Conservation (phyloP, 768 basidiomycete genomes). For the Strobilomyces dryophilus region DNA sequence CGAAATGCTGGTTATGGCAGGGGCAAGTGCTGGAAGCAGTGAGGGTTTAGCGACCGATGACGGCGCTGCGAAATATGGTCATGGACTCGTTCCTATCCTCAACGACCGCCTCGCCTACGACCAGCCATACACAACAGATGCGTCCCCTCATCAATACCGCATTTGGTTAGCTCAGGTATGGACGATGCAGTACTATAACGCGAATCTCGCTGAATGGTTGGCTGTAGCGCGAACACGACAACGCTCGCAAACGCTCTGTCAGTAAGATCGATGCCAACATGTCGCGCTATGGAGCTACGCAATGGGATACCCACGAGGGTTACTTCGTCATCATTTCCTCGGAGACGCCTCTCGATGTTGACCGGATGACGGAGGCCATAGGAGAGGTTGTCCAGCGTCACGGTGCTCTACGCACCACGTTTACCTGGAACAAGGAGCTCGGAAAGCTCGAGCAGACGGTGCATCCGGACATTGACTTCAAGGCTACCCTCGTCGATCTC, state of each 20-base stretch:
- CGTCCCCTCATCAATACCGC: constrained; percentile 25
- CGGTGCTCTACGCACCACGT: constrained; percentile 27
- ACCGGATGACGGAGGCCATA: constrained; percentile 26
- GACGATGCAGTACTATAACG: background rate
- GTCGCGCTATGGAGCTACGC: constrained; percentile 32
- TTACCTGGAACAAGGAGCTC: constrained; percentile 28
- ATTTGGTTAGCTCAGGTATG: constrained; percentile 32
- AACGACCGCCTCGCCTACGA: constrained; percentile 32
- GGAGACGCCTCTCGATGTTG: constrained; percentile 25
- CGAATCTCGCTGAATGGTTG: background rate
- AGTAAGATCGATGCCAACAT: constrained; percentile 29
- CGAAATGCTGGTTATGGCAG: constrained; percentile 21
- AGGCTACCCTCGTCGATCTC: constrained; percentile 23
- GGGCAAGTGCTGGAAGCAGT: constrained; percentile 3
- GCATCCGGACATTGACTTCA: constrained; percentile 26
- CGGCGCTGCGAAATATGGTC: constrained; percentile 26
- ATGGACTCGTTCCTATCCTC: constrained; percentile 26
- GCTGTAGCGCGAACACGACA: constrained; percentile 25
- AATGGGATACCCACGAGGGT: constrained; percentile 31
- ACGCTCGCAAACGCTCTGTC: constrained; percentile 25
- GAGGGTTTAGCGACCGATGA: constrained; percentile 16
- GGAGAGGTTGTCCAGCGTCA: constrained; percentile 27
- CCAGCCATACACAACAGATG: constrained; percentile 28
- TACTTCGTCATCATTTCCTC: constrained; percentile 16
- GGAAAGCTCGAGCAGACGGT: constrained; percentile 29